Percentiles rank a stretch among this genome's conserved stretches.
phyloP scores from a whole-genome alignment of 1,284 basidiomycete genomes.

The Meira miltonrushii region DNA sequence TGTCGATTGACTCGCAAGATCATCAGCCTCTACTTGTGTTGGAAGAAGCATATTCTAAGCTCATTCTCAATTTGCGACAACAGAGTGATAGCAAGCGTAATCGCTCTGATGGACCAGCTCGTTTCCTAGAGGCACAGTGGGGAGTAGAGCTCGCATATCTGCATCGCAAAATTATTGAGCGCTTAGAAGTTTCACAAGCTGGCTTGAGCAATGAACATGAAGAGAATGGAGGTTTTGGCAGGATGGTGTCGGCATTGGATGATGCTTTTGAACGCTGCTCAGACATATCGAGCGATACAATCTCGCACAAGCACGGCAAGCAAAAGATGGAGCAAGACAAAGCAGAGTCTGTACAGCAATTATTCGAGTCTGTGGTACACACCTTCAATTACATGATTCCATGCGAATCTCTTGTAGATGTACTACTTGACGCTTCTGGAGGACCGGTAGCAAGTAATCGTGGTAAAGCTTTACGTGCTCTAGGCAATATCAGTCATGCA shows the following conservation, averaged over 20 bases:
- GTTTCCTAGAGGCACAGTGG: conserved; percentile 1
- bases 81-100: neutral
- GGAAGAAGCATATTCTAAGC: conserved; percentile 61
- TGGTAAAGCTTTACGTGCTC: conserved; percentile 37
- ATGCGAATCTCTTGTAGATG: conserved; percentile 20
- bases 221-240: too few relatives aligned
- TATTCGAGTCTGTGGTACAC: neutral
- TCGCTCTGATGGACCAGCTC: neutral
- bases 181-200: too few relatives aligned
- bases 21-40: conserved; percentile 52
- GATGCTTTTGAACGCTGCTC: too few relatives aligned
- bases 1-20: conserved; percentile 59
- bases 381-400: conserved; percentile 25
- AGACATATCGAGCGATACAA: too few relatives aligned
- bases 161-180: too few relatives aligned
- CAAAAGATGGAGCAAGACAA: too few relatives aligned
- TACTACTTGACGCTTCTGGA: conserved; percentile 32
- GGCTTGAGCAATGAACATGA: too few relatives aligned
- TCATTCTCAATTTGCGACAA: conserved; percentile 62
- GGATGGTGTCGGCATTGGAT: too few relatives aligned
- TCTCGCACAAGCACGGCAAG: too few relatives aligned
- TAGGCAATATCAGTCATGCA: conserved; percentile 32
- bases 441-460: conserved; percentile 38
- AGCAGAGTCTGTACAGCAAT: neutral
- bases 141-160: too few relatives aligned